Evolutionary conservation across 495 filamentous ascomycete genomes (phyloP), one percentile per base, ranked within the genome.

Genomic region (Daldinia caldariorum): DNA sequence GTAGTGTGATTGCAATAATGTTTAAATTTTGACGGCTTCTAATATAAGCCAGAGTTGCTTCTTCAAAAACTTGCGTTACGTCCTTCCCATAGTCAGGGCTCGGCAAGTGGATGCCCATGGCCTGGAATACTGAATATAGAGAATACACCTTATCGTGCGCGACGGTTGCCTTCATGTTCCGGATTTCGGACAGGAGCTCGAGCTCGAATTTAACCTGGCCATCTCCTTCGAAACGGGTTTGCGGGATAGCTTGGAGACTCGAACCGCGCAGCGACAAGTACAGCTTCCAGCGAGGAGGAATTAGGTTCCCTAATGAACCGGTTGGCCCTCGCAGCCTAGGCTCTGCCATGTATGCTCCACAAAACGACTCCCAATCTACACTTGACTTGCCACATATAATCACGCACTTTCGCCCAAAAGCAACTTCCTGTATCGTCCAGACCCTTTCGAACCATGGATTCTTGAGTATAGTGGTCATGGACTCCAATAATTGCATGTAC

Each of bases 21-120:
- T 22, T 47, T 22, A 47, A 16, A 47, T 47, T 47, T 22, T 22
- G 43, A 47, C 43, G 43, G 43, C 43, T 47, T 47, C 43, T 47
- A 8, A 47, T 47, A 22, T 47, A 47, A 22, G 43, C 43, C 6
- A 47, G 18, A 8, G 43, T 47, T 47, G 43, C 43, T 12, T 47
- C 43, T 47, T 47, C 16, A 22, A 47, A 47, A 8, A 20, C 43
- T 10, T 47, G 9, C 20, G 20, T 10, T 22, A 13, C 43, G 3
- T 47, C 18, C 16, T 47, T 47, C 18, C 43, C 9, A 18, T 47
- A 47, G 18, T 47, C 43, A 13, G 43, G 43, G 43, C 43, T 47
- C 8, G 43, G 43, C 18, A 47, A 22, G 16, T 47, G 9, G 43
- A 47, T 22, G 10, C 43, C 43, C 43, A 47, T 47, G 9, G 43